phyloP scores from a whole-genome alignment of 495 filamentous ascomycete species.

The Penicillium chermesinum region DNA sequence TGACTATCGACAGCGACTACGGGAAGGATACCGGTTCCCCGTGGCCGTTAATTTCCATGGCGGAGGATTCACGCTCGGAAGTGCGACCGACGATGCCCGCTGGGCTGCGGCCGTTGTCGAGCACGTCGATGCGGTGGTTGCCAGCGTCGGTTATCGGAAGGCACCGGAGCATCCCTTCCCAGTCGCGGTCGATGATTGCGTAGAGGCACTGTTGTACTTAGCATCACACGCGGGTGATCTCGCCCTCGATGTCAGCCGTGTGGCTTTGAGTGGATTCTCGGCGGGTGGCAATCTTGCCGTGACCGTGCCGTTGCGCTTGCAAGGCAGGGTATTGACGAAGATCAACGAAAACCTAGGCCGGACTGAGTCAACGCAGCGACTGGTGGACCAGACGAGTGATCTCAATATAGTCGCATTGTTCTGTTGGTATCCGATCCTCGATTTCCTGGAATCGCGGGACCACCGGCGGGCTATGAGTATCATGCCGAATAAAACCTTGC shows the following conservation, averaged over 20 bases:
- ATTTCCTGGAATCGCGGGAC: constrained; percentile 71
- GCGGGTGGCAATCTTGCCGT: constrained; percentile 84
- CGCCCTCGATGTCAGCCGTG: constrained; percentile 52
- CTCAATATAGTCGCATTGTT: constrained; percentile 53
- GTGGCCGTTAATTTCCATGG: constrained; percentile 73
- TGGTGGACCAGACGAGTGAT: constrained; percentile 31
- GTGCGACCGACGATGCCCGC: constrained; percentile 63
- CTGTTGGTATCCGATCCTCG: constrained; percentile 79
- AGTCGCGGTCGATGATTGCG: constrained; percentile 69
- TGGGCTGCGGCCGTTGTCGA: constrained; percentile 57
- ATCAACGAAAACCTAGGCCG: constrained; percentile 25
- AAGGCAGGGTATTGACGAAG: constrained; percentile 25
- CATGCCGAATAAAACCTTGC: constrained; percentile 67
- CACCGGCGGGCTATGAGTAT: constrained; percentile 62
- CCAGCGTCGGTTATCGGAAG: constrained; percentile 69
- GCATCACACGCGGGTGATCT: constrained; percentile 53
- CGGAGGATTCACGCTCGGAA: constrained; percentile 72
- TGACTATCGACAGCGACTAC: constrained; percentile 44
- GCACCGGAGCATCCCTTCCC: constrained; percentile 78
- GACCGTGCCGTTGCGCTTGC: constrained; percentile 68
- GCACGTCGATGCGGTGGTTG: constrained; percentile 57
- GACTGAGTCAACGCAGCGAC: constrained; percentile 36
- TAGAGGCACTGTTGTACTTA: constrained; percentile 63
- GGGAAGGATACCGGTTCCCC: constrained; percentile 44
- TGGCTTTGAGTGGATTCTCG: constrained; percentile 79